These are phyloP conservation scores for Cladorrhinum sp. DNA, from an alignment of 2,329 filamentous ascomycete species.

Conservation along the genomic window DNA sequence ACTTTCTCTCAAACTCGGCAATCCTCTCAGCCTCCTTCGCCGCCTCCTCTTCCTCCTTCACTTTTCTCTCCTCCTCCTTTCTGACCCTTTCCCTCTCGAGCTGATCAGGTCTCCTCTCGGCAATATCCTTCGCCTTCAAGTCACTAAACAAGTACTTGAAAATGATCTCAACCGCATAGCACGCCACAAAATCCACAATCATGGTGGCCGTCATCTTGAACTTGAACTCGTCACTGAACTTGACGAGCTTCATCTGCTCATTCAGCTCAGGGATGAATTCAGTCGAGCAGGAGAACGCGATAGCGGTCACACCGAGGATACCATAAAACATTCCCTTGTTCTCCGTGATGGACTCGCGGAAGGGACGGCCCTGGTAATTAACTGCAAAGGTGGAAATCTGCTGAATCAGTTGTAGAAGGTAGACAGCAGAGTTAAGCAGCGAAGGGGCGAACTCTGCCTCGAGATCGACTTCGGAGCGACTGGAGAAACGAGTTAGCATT, in stretches of 20 bases:
- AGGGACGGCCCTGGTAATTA: conserved; percentile 97
- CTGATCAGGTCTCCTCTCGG: conserved; percentile 81
- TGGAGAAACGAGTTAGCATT: conserved; percentile 28
- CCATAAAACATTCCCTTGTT: conserved; percentile 99
- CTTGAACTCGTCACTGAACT: conserved; percentile 88
- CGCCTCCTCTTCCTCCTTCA: conserved; percentile 52
- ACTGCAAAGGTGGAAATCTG: conserved; percentile 99
- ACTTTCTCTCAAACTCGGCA: conserved; percentile 56
- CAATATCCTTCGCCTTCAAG: conserved; percentile 91
- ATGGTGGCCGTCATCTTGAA: conserved; percentile 78
- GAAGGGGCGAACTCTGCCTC: conserved; percentile 94
- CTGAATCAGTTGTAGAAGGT: conserved; percentile 95
- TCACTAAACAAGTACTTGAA: conserved; percentile 87
- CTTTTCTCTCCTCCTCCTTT: conserved; percentile 55
- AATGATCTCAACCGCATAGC: conserved; percentile 81
- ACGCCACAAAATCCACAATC: conserved; percentile 81
- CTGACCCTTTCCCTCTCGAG: conserved; percentile 70
- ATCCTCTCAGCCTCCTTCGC: conserved; percentile 46
- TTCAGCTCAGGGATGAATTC: conserved; percentile 97
- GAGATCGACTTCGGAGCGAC: conserved; percentile 65
- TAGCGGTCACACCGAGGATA: conserved; percentile 80
- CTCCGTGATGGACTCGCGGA: conserved; percentile 92
- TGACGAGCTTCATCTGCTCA: conserved; percentile 85
- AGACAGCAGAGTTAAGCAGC: conserved; percentile 93
- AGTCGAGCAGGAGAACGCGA: conserved; percentile 91